Evolutionary conservation across 192 early-diverging fungal genomes (phyloP).

Genomic region (Coemansia furcata): DNA sequence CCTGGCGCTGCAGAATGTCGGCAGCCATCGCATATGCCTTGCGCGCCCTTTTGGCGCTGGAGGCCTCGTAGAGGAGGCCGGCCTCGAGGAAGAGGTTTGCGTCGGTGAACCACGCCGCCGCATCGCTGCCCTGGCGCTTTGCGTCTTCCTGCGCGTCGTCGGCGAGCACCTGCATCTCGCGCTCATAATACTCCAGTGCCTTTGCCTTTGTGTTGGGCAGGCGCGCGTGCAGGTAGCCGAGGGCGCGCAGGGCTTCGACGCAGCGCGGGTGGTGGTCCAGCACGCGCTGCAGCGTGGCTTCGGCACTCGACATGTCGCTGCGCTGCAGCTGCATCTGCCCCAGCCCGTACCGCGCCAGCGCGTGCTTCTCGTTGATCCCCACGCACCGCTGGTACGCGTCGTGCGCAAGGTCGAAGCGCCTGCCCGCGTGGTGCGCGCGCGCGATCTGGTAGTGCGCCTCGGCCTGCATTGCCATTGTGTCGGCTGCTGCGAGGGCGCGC

Average conservation of each 20-base stretch:
- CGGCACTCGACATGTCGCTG: constrained; percentile 41
- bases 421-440: constrained; percentile 55
- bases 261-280: constrained; percentile 60
- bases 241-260: constrained; percentile 62
- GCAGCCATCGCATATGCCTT: constrained; percentile 46
- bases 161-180: constrained; percentile 57
- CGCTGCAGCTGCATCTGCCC: constrained; percentile 70
- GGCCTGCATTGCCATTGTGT: constrained; percentile 56
- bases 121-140: constrained; percentile 2
- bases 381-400: constrained; percentile 66
- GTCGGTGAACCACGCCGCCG: constrained; percentile 16
- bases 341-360: constrained; percentile 69
- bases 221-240: constrained; percentile 62
- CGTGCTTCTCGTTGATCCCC: constrained; percentile 64
- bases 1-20: constrained; percentile 17
- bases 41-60: constrained; percentile 46
- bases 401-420: constrained; percentile 70
- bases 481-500: constrained; percentile 44
- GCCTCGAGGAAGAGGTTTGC: constrained; percentile 63
- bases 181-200: constrained; percentile 65
- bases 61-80: constrained; percentile 64
- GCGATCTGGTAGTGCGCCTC: constrained; percentile 63
- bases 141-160: constrained; percentile 57
- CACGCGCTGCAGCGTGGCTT: constrained; percentile 59
- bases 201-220: constrained; percentile 63